Evolutionary conservation across 306 rosid genomes (phyloP), one percentile per base, ranked within the genome.

Genomic region (barrel medic (Medicago truncatula)): DNA sequence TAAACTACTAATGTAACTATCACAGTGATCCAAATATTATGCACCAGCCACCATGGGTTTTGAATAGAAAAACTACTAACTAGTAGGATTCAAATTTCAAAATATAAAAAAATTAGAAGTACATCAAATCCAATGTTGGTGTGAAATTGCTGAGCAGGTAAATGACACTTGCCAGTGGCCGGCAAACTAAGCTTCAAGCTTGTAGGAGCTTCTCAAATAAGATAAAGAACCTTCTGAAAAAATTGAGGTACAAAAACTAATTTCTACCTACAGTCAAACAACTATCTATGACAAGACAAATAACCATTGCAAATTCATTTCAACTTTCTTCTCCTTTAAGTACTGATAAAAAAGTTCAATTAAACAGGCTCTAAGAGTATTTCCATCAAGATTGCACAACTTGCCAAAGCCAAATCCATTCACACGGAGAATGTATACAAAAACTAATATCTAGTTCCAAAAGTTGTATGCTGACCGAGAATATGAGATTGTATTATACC

Each of bases 401-500:
- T 68, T 53, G 38, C 58, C 61, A 43, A 31, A 78, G 58, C 60
- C 62, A 78, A 59, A 73, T 62, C 50, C 50, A 76, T 17, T 69
- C 60, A 2, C 47, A 14, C 39, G 74, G 21, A 78, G 54, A 28
- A 46, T 67, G 41, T 52, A 39, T 59, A 85, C 59, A 4, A 39
- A 64, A 38, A 81, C 66, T 20, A 17, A 84, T 20, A 76, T 34
- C 49, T 69, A 52, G 44, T 59, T 63, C 50, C 50, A 10, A 14
- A 66, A 46, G 47, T 57, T 62, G 68, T 71, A 17, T 44, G 21
- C 59, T 44, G 58, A 39, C 58, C 38, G 67, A 68, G 31, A 65
- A 58, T 52, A 66, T 43, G 63, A 68, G 18, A 65, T 61, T 39
- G 62, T 50, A 43, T 23, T 58, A 8, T 84, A 96, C 99, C 99